Evolutionary conservation across 2,329 filamentous ascomycete genomes (phyloP), one percentile per base, ranked within the genome.

Genomic region (Aspergillus intermedius): DNA sequence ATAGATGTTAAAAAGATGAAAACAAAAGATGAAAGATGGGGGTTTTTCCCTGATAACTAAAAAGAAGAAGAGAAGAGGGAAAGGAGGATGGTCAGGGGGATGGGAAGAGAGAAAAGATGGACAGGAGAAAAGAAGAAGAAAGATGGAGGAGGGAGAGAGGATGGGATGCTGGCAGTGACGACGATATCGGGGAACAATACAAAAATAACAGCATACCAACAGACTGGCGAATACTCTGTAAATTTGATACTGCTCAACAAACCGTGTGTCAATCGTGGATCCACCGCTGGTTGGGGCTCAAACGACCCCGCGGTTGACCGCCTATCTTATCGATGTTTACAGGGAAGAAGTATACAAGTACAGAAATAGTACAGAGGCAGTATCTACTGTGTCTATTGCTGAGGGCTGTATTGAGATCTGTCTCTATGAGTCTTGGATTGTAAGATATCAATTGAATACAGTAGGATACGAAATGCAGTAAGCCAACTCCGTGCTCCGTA

Each of bases 121-220:
- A 46, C 54, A 53, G 52, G 45, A 49, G 52, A 50, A 51, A 45
- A 56, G 51, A 54, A 56, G 50, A 59, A 52, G 55, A 54, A 55
- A 53, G 47, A 57, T 52, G 54, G 53, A 59, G 55, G 54, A 21
- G 43, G 59, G 51, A 59, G 59, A 61, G 58, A 60, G 37, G 44
- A 50, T 50, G 42, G 10, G 25, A 28, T n/a, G 10, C 9, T n/a
- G 46, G 52, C 41, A 30, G 32, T 35, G 42, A 23, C 34, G 49
- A 51, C 49, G 46, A 51, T 49, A 51, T 51, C 49, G 44, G 47
- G 44, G 19, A 45, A 44, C 17, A 37, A 37, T 37, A 37, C n/a
- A 15, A 37, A 37, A 37, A 37, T 37, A 37, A 37, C 17, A 8
- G 17, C n/a, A 37, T 37, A 37, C n/a, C 13, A 37, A 15, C 13